Evolutionary conservation across 2,329 filamentous ascomycete species (phyloP).

Genomic region (Colletotrichum tropicicola): DNA sequence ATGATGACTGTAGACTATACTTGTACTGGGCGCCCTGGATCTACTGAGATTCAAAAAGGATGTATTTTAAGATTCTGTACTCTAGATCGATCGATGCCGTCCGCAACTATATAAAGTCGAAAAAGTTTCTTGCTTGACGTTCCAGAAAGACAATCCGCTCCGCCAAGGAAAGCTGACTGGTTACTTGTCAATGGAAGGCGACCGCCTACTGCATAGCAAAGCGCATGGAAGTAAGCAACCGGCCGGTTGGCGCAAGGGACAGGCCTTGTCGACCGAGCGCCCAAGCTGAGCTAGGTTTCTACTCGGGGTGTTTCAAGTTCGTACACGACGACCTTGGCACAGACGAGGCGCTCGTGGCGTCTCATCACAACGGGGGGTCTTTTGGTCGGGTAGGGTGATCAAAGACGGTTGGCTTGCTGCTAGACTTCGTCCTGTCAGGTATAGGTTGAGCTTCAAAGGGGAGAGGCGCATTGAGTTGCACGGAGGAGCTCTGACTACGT

Average conservation of each 20-base stretch:
- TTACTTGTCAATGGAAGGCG: neutral
- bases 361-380: neutral
- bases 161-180: constrained; percentile 2
- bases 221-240: neutral
- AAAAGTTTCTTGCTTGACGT: neutral
- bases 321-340: constrained; percentile 24
- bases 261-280: constrained; percentile 23
- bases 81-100: neutral
- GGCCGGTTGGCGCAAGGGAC: neutral
- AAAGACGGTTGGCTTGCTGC: neutral
- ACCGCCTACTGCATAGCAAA: neutral
- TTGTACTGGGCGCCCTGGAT: neutral
- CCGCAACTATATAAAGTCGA: neutral
- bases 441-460: neutral
- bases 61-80: constrained; percentile 14
- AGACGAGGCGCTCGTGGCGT: constrained; percentile 17
- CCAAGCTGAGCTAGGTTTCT: constrained; percentile 15
- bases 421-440: too few species aligned
- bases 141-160: constrained; percentile 5
- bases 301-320: constrained; percentile 25
- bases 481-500: neutral
- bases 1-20: constrained; percentile 25
- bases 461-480: neutral
- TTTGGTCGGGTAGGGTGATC: neutral
- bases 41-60: neutral